Evolutionary conservation across 352 stramenopile genomes (phyloP).

Genomic region (Thalassiosira allenii): DNA sequence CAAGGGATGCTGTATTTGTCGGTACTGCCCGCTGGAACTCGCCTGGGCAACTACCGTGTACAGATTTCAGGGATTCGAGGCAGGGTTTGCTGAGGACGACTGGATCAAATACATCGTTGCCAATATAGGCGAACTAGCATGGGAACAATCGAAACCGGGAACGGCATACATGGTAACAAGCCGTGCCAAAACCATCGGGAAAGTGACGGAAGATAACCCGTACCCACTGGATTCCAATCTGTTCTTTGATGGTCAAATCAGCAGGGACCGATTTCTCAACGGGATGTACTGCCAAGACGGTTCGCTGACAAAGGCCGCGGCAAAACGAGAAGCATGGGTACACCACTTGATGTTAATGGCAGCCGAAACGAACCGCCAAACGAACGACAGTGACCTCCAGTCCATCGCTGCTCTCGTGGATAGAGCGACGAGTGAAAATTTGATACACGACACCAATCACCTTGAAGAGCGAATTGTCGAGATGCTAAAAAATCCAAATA

Average conservation of each 20-base stretch:
- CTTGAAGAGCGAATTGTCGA: no score
- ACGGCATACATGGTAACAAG: conserved; percentile 15
- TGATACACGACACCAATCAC: no score
- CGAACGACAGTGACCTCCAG: no score
- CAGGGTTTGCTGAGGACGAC: conserved; percentile 12
- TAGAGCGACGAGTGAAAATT: no score
- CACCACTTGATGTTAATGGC: no score
- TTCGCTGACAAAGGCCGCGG: no score
- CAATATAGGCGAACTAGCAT: not conserved
- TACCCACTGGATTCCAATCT: not conserved
- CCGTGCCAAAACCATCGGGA: conserved; percentile 17
- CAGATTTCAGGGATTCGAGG: conserved; percentile 37
- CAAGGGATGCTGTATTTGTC: not conserved
- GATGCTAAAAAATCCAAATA: no score
- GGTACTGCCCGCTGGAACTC: conserved; percentile 11
- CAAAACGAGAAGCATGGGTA: no score
- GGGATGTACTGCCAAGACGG: not conserved
- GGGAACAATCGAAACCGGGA: conserved; percentile 16
- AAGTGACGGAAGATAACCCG: not conserved
- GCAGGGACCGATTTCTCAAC: not conserved
- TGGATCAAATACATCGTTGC: not conserved
- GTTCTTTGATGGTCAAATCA: not conserved
- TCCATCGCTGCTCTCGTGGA: no score
- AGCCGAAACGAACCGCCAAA: no score
- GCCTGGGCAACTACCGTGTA: conserved; percentile 34